These are phyloP conservation scores for Ceratocystis destructans DNA, from an alignment of 2,329 filamentous ascomycete genomes.

Conservation along the genomic window DNA sequence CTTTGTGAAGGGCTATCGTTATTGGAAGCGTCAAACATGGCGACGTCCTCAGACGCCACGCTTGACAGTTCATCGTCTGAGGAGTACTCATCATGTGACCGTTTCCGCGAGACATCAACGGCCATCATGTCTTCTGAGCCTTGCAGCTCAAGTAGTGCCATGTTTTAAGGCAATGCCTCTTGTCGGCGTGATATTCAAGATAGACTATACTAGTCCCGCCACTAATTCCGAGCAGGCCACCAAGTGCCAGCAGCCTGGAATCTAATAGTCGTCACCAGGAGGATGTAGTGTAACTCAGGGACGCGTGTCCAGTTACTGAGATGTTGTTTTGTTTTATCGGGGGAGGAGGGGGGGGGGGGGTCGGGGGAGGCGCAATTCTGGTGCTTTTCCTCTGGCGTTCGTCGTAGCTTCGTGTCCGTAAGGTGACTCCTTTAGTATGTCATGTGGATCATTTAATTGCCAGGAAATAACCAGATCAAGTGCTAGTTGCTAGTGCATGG, in stretches of 20 bases:
- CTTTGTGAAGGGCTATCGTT: not conserved
- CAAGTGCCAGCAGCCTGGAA: not conserved
- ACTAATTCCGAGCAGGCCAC: not conserved
- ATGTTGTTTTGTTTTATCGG: not conserved
- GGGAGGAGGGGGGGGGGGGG: too few relatives aligned
- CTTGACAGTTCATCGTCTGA: constrained; percentile 24
- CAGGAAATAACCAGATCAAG: too few relatives aligned
- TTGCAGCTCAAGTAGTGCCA: constrained; percentile 34
- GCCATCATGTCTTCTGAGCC: constrained; percentile 28
- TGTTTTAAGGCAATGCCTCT: constrained; percentile 21
- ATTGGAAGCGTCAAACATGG: constrained; percentile 14
- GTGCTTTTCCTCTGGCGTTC: too few relatives aligned
- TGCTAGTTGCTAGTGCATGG: too few relatives aligned
- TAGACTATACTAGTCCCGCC: not conserved
- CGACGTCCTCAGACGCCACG: constrained; percentile 12
- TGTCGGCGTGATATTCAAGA: not conserved
- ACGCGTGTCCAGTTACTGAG: not conserved
- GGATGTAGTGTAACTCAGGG: not conserved
- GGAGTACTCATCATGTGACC: constrained; percentile 34
- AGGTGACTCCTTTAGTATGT: too few relatives aligned
- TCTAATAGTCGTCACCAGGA: not conserved
- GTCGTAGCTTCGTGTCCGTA: too few relatives aligned
- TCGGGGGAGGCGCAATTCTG: not conserved
- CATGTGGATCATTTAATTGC: too few relatives aligned
- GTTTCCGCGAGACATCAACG: constrained; percentile 33